Conservation (phyloP, 345 rosid species). For the Sisymbrium irio region DNA sequence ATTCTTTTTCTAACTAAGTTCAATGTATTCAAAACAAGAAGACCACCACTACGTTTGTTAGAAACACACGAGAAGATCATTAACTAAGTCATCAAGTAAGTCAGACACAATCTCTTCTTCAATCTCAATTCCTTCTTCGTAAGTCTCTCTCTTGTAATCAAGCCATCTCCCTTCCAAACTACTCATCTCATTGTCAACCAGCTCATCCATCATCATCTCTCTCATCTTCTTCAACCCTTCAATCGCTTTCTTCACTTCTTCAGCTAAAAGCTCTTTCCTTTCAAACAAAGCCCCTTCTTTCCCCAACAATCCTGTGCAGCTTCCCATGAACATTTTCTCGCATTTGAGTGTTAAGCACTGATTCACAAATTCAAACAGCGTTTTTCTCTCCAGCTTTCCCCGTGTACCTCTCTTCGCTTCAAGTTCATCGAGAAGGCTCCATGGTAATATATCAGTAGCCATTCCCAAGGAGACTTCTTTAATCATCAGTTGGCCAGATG, state of each 20-base stretch:
- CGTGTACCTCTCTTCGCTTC: conserved; percentile 22
- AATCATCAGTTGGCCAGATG: conserved; percentile 39
- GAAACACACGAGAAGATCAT: conserved; percentile 40
- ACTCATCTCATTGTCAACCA: conserved; percentile 79
- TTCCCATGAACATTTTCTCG: conserved; percentile 34
- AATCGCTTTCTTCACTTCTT: conserved; percentile 53
- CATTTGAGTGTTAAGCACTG: conserved; percentile 49
- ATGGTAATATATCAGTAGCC: conserved; percentile 40
- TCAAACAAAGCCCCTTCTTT: conserved; percentile 33
- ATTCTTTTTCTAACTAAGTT: no score
- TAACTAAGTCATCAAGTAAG: conserved; percentile 70
- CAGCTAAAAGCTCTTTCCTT: conserved; percentile 48
- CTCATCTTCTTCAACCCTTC: conserved; percentile 50
- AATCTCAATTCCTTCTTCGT: conserved; percentile 61
- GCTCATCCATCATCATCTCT: conserved; percentile 72
- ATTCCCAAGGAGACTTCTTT: conserved; percentile 44
- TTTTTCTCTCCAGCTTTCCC: conserved; percentile 40
- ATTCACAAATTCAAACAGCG: conserved; percentile 53
- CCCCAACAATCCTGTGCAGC: conserved; percentile 42
- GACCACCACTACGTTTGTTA: background rate
- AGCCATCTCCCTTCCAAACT: conserved; percentile 61
- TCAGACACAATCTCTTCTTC: conserved; percentile 55
- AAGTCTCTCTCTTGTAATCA: conserved; percentile 59
- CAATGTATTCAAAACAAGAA: no score
- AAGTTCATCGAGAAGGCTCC: conserved; percentile 28